Base-by-base conservation (phyloP, 306 rosid genomes). In the Lathyrus oleraceus region DNA sequence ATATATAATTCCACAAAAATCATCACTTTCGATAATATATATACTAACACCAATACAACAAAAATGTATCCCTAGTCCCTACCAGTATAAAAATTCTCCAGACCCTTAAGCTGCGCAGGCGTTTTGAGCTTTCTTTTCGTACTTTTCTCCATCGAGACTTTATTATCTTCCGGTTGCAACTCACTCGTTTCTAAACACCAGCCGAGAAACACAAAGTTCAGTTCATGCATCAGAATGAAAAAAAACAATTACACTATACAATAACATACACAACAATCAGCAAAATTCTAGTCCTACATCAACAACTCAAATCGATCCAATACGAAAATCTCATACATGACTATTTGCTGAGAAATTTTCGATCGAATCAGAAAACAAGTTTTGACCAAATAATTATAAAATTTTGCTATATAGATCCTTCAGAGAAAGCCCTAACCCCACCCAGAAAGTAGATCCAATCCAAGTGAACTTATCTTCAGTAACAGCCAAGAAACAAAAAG, bases 41-140 rank as follows among this genome's bases (percentile, higher is more conserved):
- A 62, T 52, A 77, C 47, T 36, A 57, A 70, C 49, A 79, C 38
- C 27, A 14, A 64, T 68, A 49, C 12, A 21, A 68, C 65, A 68
- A 58, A 73, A 20, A 74, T 47, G 62, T 48, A 62, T 5, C 25
- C 81, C 56, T 81, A 35, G 39, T 4, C 25, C 80, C 45, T 81
- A 94, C 99, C 99, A 56, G 82, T 80, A 79, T 94, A 94, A 78
- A 88, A 91, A 48, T 77, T 85, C 84, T 94, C 99, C 85, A 94
- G 78, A 70, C 87, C 96, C 74, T 27, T 76, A 76, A 91, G 71
- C 81, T 94, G 99, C 64, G 89, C 61, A 5, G 95, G 96, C 76
- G 96, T 87, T 85, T 94, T 94, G 67, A 88, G 95, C 81, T 79
- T 86, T 75, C 99, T 85, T 85, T 87, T 94, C 83, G 74, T 79